Base-by-base conservation (phyloP, 192 early-diverging fungal species). In the Rhizoclosmatium globosum region DNA sequence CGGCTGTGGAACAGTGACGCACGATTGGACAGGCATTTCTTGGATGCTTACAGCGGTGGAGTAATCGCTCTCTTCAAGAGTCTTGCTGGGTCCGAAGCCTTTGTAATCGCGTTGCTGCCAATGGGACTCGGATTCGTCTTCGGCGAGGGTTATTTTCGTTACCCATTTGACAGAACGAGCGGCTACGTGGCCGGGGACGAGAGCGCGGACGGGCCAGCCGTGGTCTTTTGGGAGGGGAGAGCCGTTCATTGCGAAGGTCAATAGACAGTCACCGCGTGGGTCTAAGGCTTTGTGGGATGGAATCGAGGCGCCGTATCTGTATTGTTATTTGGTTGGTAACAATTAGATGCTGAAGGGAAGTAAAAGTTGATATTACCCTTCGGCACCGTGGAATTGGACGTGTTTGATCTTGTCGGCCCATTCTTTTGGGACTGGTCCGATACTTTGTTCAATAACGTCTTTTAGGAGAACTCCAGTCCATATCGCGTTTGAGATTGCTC, bases 111-210 rank as follows among this genome's bases (percentile, higher is more conserved):
- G 17, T 74, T 86, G 64, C 79, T 82, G 83, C 87, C 83, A 89
- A 71, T 83, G 85, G 7, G 73, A 76, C 19, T 23, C 50, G 46
- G 46, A 57, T 65, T 84, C 87, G 23, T 87, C 85, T 50, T 88
- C 83, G 45, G 77, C 66, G 9, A 89, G 53, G 56, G 77, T 70
- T 61, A 85, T 82, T 58, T 59, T 48, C 1, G 50, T 31, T n/a
- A 79, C 41, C 93, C 94, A 97, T 74, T 98, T 98, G 79, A 97
- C 92, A 75, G 85, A 92, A 46, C 96, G 89, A 1, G 95, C 96
- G 19, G 95, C 96, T 47, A 98, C 95, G 72, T 90, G 85, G 2
- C 96, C 96, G 38, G 95, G 95, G 3, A 97, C 91, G 47, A 98
- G 90, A n/a, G 92, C 88, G 17, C 96, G 93, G 9, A 95, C 74